phyloP scores from a whole-genome alignment of 2,329 filamentous ascomycete genomes.

The Fusarium irregulare region DNA sequence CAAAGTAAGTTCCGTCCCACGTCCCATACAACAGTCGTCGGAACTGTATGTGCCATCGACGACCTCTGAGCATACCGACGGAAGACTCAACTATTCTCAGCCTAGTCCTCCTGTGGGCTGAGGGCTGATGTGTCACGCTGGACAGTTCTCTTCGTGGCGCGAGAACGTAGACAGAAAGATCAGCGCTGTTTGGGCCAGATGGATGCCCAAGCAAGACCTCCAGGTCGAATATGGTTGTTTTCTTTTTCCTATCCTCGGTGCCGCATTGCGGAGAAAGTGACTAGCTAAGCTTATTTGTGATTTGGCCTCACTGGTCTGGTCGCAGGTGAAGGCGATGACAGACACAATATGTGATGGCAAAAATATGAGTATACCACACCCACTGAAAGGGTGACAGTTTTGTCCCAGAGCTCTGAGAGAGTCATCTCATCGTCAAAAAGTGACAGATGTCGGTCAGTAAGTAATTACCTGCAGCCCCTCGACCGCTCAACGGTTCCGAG shows the following conservation, averaged over 20 bases:
- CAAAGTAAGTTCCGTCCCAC: slow-evolving; percentile 13
- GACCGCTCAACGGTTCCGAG: neutral
- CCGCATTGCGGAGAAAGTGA: slow-evolving; percentile 5
- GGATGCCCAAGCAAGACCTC: slow-evolving; percentile 19
- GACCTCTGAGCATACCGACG: neutral
- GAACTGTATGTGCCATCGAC: neutral
- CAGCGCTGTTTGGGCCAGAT: slow-evolving; percentile 25
- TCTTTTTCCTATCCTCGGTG: slow-evolving; percentile 1
- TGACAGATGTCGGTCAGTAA: neutral
- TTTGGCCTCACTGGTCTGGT: neutral
- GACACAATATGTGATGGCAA: slow-evolving; percentile 14
- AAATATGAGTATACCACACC: slow-evolving; percentile 26
- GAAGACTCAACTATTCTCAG: slow-evolving; percentile 12
- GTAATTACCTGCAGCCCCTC: slow-evolving; percentile 12
- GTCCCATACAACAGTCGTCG: slow-evolving; percentile 1
- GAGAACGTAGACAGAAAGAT: slow-evolving; percentile 16
- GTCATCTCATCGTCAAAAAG: slow-evolving; percentile 39
- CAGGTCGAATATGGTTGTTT: slow-evolving; percentile 4
- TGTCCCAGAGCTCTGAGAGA: slow-evolving; percentile 1
- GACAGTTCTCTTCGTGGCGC: slow-evolving; percentile 2
- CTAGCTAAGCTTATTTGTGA: slow-evolving; percentile 6
- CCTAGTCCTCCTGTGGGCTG: slow-evolving; percentile 12
- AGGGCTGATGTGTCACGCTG: slow-evolving; percentile 13
- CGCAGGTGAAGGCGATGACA: neutral
- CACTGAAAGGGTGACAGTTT: slow-evolving; percentile 5